Evolutionary conservation across 805 yeast genomes (phyloP).

Genomic region (Candida dajiaensis): DNA sequence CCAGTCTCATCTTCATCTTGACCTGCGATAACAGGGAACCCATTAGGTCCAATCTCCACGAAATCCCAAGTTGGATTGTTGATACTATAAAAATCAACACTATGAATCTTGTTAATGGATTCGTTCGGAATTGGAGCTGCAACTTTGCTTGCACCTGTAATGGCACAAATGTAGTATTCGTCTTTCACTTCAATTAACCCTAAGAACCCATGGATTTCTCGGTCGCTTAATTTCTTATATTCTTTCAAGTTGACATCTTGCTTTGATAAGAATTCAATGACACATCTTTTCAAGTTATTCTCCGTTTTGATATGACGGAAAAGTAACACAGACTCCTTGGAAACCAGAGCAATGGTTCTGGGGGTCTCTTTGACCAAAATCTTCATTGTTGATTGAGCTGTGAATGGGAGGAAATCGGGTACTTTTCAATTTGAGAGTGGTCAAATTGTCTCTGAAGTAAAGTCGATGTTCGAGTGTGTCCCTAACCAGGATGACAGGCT

Average conservation of each 20-base stretch:
- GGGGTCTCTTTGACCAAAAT: conserved; percentile 29
- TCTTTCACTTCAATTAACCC: conserved; percentile 71
- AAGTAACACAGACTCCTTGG: conserved; percentile 39
- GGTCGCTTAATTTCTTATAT: conserved; percentile 37
- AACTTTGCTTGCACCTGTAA: conserved; percentile 69
- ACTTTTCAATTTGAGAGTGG: too few relatives aligned
- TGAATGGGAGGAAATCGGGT: too few relatives aligned
- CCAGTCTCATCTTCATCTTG: conserved; percentile 24
- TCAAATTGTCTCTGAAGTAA: too few relatives aligned
- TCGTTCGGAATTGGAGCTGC: conserved; percentile 81
- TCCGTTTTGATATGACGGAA: conserved; percentile 35
- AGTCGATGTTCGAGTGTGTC: too few relatives aligned
- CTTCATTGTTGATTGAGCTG: conserved; percentile 25
- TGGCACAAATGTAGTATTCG: conserved; percentile 69
- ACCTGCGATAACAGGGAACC: conserved; percentile 48
- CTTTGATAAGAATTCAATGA: conserved; percentile 42
- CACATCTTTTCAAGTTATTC: conserved; percentile 31
- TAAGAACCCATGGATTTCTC: conserved; percentile 58
- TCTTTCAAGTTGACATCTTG: conserved; percentile 31
- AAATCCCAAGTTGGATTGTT: conserved; percentile 76
- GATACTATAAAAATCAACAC: conserved; percentile 84
- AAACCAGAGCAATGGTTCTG: conserved; percentile 37
- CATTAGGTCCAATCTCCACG: conserved; percentile 59
- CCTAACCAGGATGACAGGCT: too few relatives aligned
- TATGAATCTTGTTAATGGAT: conserved; percentile 68